Evolutionary conservation across 2,329 filamentous ascomycete genomes (phyloP), one percentile per base, ranked within the genome.

Genomic region (Hansfordia pulvinata): DNA sequence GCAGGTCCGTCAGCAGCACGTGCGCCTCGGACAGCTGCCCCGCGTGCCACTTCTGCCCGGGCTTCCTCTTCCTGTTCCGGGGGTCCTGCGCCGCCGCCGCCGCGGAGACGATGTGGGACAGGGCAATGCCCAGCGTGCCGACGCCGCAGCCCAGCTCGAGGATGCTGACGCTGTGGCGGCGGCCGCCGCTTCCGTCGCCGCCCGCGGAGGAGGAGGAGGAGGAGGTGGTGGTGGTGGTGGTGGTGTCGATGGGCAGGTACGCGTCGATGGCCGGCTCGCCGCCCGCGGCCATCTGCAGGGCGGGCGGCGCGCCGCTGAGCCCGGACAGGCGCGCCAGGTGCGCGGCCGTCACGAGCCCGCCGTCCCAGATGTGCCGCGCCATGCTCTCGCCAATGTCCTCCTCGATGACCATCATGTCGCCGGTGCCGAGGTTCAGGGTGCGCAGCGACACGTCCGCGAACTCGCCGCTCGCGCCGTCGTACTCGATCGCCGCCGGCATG

Each of bases 351-450:
- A 64, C 49, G 8, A 71, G 47, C 1, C 68, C 68, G 2, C 58
- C 66, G 27, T 73, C 68, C 68, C 68, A 73, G 5, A 72, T 52
- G 32, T 72, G 67, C 3, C 67, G 58, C 1, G 67, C 66, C 29
- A 73, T 71, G 39, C 64, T 70, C 45, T 72, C 66, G 10, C 65
- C 67, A 8, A 72, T 58, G 27, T 70, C 64, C 32, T 73, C 69
- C 28, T 65, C 60, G 4, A 71, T 58, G 50, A 6, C 68, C 33
- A 8, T 35, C 37, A 1, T 43, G 8, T 10, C 4, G 16, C 20
- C 23, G 24, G 56, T 55, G 6, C 41, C 35, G 5, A 52, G 41
- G 2, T 40, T 36, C 36, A 41, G 48, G 9, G 40, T 44, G 2
- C 34, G 28, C 20, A 8, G 13, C 23, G 26, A 4, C 2, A 41